phyloP scores from a whole-genome alignment of 2,329 filamentous ascomycete species.

The Cordyceps sp. region DNA sequence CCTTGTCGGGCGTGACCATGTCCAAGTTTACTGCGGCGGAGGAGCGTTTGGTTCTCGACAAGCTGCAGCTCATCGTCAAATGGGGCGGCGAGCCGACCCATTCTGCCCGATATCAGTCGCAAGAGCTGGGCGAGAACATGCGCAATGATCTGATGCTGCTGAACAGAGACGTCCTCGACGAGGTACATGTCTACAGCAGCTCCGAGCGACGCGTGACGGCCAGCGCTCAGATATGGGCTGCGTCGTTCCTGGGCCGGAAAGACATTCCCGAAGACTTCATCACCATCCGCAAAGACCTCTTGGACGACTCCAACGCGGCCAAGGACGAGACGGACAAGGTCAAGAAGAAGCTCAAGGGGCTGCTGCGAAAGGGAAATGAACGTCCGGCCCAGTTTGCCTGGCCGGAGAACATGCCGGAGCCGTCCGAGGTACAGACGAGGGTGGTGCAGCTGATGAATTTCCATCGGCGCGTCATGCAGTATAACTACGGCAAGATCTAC shows the following conservation, averaged over 20 bases:
- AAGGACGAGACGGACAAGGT: constrained; percentile 99
- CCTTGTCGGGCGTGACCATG: constrained; percentile 76
- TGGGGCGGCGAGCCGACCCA: constrained; percentile 98
- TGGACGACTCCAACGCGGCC: constrained; percentile 95
- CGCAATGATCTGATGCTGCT: constrained; percentile 84
- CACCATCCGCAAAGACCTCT: constrained; percentile 76
- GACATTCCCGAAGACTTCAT: constrained; percentile 78
- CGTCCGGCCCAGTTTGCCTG: constrained; percentile 95
- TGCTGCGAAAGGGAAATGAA: constrained; percentile 82
- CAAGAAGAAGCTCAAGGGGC: constrained; percentile 94
- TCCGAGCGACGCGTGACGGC: constrained; percentile 90
- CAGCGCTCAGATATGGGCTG: constrained; percentile 90
- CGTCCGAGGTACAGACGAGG: constrained; percentile 77
- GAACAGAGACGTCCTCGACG: constrained; percentile 80
- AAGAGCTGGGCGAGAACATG: constrained; percentile 91
- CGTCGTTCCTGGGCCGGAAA: constrained; percentile 74
- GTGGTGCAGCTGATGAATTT: constrained; percentile 97
- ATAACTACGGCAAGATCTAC: constrained; percentile 75
- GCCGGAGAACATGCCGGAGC: constrained; percentile 88
- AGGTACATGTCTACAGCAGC: constrained; percentile 89
- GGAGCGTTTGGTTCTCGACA: constrained; percentile 84
- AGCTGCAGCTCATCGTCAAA: constrained; percentile 93
- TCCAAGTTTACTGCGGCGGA: constrained; percentile 89
- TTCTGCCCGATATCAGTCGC: constrained; percentile 87
- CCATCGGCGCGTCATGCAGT: constrained; percentile 82